phyloP scores from a whole-genome alignment of 768 basidiomycete genomes.

The Kwoniella mangroviensis region DNA sequence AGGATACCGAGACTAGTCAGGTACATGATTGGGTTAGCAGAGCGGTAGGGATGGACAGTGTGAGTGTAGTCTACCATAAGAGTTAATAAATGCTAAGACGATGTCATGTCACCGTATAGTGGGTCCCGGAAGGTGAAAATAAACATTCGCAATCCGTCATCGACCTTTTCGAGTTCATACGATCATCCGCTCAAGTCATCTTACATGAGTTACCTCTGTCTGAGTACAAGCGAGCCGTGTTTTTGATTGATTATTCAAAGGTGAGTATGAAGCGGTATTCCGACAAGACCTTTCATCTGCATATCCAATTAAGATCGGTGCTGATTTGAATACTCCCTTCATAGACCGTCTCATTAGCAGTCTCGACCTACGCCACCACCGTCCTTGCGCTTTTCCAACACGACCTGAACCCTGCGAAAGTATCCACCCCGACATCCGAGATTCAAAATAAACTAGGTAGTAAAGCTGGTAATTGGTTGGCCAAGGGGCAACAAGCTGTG shows the following conservation, averaged over 20 bases:
- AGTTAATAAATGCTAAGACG: too few species aligned
- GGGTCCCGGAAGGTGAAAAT: conserved; percentile 54
- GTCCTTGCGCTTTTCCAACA: conserved; percentile 53
- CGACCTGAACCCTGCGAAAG: conserved; percentile 43
- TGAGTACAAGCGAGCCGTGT: conserved; percentile 55
- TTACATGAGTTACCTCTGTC: conserved; percentile 51
- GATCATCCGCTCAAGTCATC: conserved; percentile 44
- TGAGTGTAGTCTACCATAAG: conserved; percentile 27
- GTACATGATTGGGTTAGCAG: conserved; percentile 56
- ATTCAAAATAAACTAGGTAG: conserved; percentile 43
- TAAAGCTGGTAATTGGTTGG: conserved; percentile 56
- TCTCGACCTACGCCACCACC: conserved; percentile 52
- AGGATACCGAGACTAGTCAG: conserved; percentile 49
- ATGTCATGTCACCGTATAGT: conserved; percentile 30
- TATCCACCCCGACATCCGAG: conserved; percentile 35
- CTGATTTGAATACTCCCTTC: neutral
- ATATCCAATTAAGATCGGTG: neutral
- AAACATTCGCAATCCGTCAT: conserved; percentile 55
- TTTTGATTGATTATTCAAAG: conserved; percentile 55
- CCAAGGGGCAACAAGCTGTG: conserved; percentile 56
- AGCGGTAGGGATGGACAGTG: conserved; percentile 55
- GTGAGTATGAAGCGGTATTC: conserved; percentile 26
- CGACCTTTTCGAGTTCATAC: conserved; percentile 56
- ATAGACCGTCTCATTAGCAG: conserved; percentile 51
- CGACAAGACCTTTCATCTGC: neutral